Evolutionary conservation across 441 rosid genomes (phyloP).

Genomic region (Pelargonium myrrhifolium): DNA sequence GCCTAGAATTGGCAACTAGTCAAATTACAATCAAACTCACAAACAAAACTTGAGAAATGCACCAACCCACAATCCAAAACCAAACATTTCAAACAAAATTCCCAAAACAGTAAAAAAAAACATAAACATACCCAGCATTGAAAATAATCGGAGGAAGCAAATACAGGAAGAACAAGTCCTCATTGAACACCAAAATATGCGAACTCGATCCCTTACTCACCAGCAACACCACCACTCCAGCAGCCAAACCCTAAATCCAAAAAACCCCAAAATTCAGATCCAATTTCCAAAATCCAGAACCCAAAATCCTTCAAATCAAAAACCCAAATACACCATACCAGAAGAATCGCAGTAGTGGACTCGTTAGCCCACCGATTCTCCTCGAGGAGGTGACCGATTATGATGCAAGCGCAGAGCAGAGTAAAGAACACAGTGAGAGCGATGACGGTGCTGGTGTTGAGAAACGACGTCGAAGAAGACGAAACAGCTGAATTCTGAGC

Average conservation of each 20-base stretch:
- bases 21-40: no score
- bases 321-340: constrained; percentile 29
- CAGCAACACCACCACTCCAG: constrained; percentile 49
- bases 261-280: neutral
- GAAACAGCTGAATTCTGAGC: neutral
- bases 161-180: constrained; percentile 64
- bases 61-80: neutral
- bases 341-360: constrained; percentile 48
- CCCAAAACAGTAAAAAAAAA: neutral
- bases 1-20: no score
- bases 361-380: constrained; percentile 69
- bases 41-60: no score
- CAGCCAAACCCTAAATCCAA: constrained; percentile 39
- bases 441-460: constrained; percentile 34
- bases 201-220: constrained; percentile 29
- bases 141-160: constrained; percentile 67
- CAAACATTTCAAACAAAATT: neutral
- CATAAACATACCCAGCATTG: constrained; percentile 49
- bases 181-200: constrained; percentile 33
- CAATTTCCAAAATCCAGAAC: neutral
- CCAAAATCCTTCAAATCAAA: neutral
- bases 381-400: constrained; percentile 59
- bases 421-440: constrained; percentile 53
- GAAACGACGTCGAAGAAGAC: constrained; percentile 30
- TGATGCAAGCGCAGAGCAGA: constrained; percentile 55